Percentiles rank a stretch among this genome's conserved stretches.
Evolutionary conservation across 352 stramenopile species (phyloP).

Genomic region (Phytophthora megakarya): DNA sequence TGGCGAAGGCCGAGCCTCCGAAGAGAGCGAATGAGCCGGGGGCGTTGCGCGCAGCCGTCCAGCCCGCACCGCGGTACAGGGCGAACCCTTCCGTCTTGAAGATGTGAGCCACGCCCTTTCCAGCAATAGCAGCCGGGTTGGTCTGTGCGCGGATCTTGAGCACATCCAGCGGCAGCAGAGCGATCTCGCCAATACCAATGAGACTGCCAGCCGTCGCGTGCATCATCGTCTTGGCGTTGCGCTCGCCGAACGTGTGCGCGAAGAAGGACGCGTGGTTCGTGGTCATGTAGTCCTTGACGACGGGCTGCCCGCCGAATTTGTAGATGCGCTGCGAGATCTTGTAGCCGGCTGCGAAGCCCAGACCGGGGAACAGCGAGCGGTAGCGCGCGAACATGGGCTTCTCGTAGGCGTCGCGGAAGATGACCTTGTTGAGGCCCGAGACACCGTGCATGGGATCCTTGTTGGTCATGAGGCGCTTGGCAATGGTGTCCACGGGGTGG

Average conservation of each 20-base stretch:
- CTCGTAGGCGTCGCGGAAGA: conserved; percentile 89
- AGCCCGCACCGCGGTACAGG: conserved; percentile 91
- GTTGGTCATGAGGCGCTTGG: conserved; percentile 96
- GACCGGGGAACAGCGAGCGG: conserved; percentile 89
- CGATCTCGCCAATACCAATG: conserved; percentile 95
- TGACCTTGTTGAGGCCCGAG: conserved; percentile 71
- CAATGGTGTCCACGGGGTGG: conserved; percentile 95
- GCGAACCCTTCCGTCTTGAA: conserved; percentile 91
- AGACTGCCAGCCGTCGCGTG: conserved; percentile 91
- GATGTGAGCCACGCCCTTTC: conserved; percentile 92
- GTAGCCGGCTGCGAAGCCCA: conserved; percentile 95
- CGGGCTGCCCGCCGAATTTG: conserved; percentile 96
- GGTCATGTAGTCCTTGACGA: conserved; percentile 93
- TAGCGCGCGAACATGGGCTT: conserved; percentile 83
- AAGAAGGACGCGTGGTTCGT: conserved; percentile 90
- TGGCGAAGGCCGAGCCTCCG: conserved; percentile 86
- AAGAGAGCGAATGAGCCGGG: conserved; percentile 96
- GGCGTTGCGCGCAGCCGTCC: conserved; percentile 94
- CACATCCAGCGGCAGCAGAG: conserved; percentile 94
- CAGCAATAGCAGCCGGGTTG: conserved; percentile 91
- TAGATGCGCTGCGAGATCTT: conserved; percentile 97
- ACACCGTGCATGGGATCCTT: conserved; percentile 62
- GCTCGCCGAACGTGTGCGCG: conserved; percentile 89
- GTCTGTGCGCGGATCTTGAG: conserved; percentile 97
- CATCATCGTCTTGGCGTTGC: conserved; percentile 94